Conservation (phyloP, 805 yeast genomes). For the Candida odintsovae region DNA sequence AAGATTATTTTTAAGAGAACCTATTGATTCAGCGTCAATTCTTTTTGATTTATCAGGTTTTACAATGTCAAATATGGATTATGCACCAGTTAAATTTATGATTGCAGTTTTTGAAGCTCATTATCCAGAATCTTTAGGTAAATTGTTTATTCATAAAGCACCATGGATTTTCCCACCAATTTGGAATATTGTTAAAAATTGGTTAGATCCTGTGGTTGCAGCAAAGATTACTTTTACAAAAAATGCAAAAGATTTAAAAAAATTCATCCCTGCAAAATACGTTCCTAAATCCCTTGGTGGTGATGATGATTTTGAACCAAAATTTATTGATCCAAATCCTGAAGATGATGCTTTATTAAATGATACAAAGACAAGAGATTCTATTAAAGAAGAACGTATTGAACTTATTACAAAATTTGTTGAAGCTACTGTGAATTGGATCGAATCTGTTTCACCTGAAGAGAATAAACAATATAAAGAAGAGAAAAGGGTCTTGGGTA, state of each 20-base stretch:
- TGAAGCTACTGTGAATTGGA: conserved; percentile 71
- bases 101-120: conserved; percentile 90
- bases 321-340: conserved; percentile 55
- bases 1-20: conserved; percentile 68
- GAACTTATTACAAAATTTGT: conserved; percentile 49
- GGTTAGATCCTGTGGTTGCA: conserved; percentile 97
- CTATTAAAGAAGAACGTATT: conserved; percentile 46
- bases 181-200: conserved; percentile 84
- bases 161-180: conserved; percentile 96
- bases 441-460: conserved; percentile 50
- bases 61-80: conserved; percentile 89
- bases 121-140: conserved; percentile 90
- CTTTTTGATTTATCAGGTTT: conserved; percentile 85
- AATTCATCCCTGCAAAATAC: conserved; percentile 51
- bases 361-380: conserved; percentile 40
- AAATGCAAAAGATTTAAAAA: conserved; percentile 55
- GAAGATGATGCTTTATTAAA: conserved; percentile 47
- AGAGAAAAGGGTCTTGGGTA: conserved; percentile 49
- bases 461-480: conserved; percentile 43
- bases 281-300: conserved; percentile 80
- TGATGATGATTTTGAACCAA: conserved; percentile 47
- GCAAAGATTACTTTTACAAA: conserved; percentile 84
- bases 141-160: conserved; percentile 81
- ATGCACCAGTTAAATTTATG: conserved; percentile 83
- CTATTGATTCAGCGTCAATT: conserved; percentile 75